Conservation (phyloP, 805 yeast species). For the Grigorovia transvaalensis region DNA sequence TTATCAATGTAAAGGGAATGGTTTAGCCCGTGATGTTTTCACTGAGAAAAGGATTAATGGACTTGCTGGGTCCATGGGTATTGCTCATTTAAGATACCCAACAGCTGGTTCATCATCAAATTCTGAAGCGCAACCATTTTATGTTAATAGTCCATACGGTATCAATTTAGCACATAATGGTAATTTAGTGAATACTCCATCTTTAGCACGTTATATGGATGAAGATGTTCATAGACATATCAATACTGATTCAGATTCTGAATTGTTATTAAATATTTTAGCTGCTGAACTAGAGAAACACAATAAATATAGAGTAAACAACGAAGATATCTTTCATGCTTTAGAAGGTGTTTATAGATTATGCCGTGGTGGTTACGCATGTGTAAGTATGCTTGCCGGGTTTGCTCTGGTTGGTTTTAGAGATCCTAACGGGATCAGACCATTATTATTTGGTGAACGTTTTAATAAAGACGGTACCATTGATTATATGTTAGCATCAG, state of each 20-base stretch:
- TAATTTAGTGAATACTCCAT: conserved; percentile 78
- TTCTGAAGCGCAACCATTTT: conserved; percentile 97
- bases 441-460: conserved; percentile 80
- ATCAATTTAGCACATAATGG: conserved; percentile 88
- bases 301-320: conserved; percentile 88
- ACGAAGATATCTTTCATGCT: conserved; percentile 79
- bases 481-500: conserved; percentile 93
- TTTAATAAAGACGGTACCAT: conserved; percentile 51
- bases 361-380: conserved; percentile 95
- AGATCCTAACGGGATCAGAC: conserved; percentile 95
- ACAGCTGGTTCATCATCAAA: conserved; percentile 95
- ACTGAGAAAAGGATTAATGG: conserved; percentile 69
- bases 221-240: conserved; percentile 94
- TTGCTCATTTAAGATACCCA: conserved; percentile 90
- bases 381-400: conserved; percentile 91
- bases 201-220: conserved; percentile 71
- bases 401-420: conserved; percentile 92
- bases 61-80: conserved; percentile 87
- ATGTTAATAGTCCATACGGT: conserved; percentile 95
- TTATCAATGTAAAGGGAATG: conserved; percentile 97
- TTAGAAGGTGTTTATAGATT: conserved; percentile 67
- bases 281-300: conserved; percentile 86
- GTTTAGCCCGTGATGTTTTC: conserved; percentile 97
- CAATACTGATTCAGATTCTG: conserved; percentile 94
- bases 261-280: conserved; percentile 76